Evolutionary conservation across 2,329 filamentous ascomycete species (phyloP), one percentile per base, ranked within the genome.

Genomic region (Clathrospora elynae): DNA sequence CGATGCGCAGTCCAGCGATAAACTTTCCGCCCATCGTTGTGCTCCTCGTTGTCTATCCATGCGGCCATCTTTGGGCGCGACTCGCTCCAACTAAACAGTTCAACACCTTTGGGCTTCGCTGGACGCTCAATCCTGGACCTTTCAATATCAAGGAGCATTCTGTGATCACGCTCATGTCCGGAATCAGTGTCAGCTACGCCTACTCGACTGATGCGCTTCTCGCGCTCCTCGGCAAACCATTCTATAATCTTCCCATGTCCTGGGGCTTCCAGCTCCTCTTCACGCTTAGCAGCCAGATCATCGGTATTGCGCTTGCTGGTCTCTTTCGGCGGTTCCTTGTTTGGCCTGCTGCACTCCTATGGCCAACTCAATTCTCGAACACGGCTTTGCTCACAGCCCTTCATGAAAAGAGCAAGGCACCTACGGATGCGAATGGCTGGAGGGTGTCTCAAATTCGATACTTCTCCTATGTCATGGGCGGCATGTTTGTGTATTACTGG

Each of bases 121-220:
- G 81, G 62, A 82, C 81, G 53, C 68, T 83, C 22, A 76, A 76
- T 75, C 66, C 80, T 0, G 79, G 79, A 12, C 77, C 74, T 13
- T 84, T 83, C 68, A 84, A 82, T 66, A 78, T 76, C 64, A 84
- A 83, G 69, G 81, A 84, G 59, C 80, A 83, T 57, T 78, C 81
- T 35, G 70, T 83, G 25, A 81, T 83, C 53, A 80, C 82, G 16
- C 78, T 81, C 62, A 84, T 85, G 81, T 82, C 81, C 2, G 83
- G 83, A 62, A 81, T 82, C 56, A 70, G 78, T 4, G 64, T 62
- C 24, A 57, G 59, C n/a, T 57, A 66, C 5, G 84, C 85, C 3
- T 90, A 90, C 56, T 85, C 85, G 1, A 89, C 86, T 1, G 86
- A 90, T 53, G 84, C 88, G 19, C 79, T 90, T 86, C 20, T 45